Percentiles rank a stretch among this genome's conserved stretches.
phyloP scores from a whole-genome alignment of 257 asterid genomes.

The Solanum ahanhuiri region DNA sequence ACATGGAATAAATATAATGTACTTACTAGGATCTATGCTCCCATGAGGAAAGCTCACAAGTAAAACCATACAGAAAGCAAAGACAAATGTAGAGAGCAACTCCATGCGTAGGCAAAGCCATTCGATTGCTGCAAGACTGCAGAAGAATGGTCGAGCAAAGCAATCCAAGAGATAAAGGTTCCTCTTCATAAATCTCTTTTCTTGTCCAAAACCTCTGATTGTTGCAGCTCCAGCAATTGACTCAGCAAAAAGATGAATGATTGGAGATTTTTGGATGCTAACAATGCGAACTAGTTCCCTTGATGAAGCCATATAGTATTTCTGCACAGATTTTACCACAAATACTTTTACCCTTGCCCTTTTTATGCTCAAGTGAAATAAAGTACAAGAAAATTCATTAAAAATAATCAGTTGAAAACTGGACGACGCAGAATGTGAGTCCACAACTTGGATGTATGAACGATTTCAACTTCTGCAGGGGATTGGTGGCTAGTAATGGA shows the following conservation, averaged over 20 bases:
- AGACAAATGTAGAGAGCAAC: conserved; percentile 87
- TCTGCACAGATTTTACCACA: conserved; percentile 41
- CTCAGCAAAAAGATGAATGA: conserved; percentile 89
- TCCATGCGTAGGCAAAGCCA: conserved; percentile 99
- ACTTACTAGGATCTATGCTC: conserved; percentile 92
- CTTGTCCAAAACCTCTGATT: conserved; percentile 97
- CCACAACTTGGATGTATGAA: neutral
- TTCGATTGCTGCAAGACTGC: conserved; percentile 96
- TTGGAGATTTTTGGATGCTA: conserved; percentile 97
- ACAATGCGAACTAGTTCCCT: conserved; percentile 97
- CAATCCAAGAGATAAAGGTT: conserved; percentile 95
- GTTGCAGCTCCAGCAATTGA: conserved; percentile 98
- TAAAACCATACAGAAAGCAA: conserved; percentile 93
- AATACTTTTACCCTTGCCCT: neutral
- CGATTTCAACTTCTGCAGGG: neutral
- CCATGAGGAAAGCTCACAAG: conserved; percentile 96
- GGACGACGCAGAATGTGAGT: neutral
- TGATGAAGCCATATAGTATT: conserved; percentile 98
- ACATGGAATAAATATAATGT: neutral
- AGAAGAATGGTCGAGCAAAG: conserved; percentile 96
- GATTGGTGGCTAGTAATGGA: neutral
- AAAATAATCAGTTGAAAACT: neutral
- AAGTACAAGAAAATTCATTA: neutral
- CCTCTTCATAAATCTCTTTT: conserved; percentile 96
- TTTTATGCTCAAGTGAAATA: neutral